A percentile compares a stretch with the other conserved stretches of the same genome.
Conservation (phyloP, 441 rosid genomes). For the Jatropha multifida region DNA sequence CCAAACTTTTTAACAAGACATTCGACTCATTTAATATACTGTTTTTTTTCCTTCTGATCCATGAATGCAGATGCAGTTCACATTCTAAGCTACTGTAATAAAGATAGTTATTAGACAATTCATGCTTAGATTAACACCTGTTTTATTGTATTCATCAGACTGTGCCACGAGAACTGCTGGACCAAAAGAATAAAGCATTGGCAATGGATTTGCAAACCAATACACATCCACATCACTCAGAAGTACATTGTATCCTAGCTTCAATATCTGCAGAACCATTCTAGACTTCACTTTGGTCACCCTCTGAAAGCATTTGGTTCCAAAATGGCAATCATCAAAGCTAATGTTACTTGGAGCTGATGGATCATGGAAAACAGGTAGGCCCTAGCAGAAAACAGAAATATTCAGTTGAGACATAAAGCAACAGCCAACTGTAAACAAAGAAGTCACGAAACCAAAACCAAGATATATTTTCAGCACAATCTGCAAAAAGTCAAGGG, state of each 20-base stretch:
- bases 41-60: neutral
- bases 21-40: conserved; percentile 7
- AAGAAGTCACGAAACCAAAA: conserved; percentile 1
- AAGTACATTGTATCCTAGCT: conserved; percentile 83
- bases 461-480: no score
- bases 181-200: conserved; percentile 61
- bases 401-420: conserved; percentile 15
- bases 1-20: conserved; percentile 6
- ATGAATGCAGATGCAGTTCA: neutral
- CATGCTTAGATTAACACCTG: conserved; percentile 47
- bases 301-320: conserved; percentile 88
- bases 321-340: conserved; percentile 89
- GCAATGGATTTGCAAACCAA: conserved; percentile 85
- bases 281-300: conserved; percentile 95
- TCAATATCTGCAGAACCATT: conserved; percentile 75
- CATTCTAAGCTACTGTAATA: conserved; percentile 12
- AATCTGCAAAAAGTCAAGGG: neutral
- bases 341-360: conserved; percentile 75
- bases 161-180: conserved; percentile 79
- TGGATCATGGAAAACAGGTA: conserved; percentile 82
- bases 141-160: conserved; percentile 77
- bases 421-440: neutral
- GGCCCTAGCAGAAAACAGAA: conserved; percentile 50
- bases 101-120: neutral
- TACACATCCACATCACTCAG: conserved; percentile 87